These are phyloP conservation scores for Rutstroemia sp. DNA, from an alignment of 2,329 filamentous ascomycete genomes.

Conservation along the genomic window DNA sequence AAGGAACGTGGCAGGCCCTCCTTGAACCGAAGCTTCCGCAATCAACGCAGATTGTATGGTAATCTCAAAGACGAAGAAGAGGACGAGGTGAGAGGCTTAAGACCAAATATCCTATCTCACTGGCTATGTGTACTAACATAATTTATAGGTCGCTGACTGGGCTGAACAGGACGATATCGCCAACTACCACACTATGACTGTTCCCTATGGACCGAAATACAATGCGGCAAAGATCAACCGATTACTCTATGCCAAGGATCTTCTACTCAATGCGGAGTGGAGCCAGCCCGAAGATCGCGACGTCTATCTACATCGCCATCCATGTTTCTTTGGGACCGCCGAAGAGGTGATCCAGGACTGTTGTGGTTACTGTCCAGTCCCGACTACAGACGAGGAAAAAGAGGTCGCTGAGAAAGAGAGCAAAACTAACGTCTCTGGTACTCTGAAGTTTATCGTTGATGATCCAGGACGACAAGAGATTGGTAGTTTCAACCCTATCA, in stretches of 20 bases:
- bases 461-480: slow-evolving; percentile 72
- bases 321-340: slow-evolving; percentile 74
- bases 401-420: slow-evolving; percentile 64
- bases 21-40: slow-evolving; percentile 36
- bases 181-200: slow-evolving; percentile 70
- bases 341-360: slow-evolving; percentile 73
- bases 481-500: slow-evolving; percentile 71
- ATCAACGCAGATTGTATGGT: slow-evolving; percentile 42
- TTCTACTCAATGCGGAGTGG: slow-evolving; percentile 82
- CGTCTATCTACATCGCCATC: slow-evolving; percentile 74
- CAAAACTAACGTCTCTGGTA: slow-evolving; percentile 70
- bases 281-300: slow-evolving; percentile 69
- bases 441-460: slow-evolving; percentile 68
- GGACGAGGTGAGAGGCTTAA: slow-evolving; percentile 50
- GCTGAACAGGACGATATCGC: slow-evolving; percentile 68
- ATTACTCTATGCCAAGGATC: slow-evolving; percentile 71
- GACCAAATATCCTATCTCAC: background rate
- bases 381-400: slow-evolving; percentile 62
- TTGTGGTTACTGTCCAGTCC: slow-evolving; percentile 69
- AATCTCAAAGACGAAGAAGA: slow-evolving; percentile 74
- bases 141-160: slow-evolving; percentile 60
- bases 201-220: slow-evolving; percentile 57
- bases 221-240: slow-evolving; percentile 70
- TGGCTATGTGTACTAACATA: background rate
- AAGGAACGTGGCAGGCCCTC: slow-evolving; percentile 63